Percentiles rank a stretch among this genome's conserved stretches.
Evolutionary conservation across 331 rosid species (phyloP).

Genomic region (Acacia concinna): DNA sequence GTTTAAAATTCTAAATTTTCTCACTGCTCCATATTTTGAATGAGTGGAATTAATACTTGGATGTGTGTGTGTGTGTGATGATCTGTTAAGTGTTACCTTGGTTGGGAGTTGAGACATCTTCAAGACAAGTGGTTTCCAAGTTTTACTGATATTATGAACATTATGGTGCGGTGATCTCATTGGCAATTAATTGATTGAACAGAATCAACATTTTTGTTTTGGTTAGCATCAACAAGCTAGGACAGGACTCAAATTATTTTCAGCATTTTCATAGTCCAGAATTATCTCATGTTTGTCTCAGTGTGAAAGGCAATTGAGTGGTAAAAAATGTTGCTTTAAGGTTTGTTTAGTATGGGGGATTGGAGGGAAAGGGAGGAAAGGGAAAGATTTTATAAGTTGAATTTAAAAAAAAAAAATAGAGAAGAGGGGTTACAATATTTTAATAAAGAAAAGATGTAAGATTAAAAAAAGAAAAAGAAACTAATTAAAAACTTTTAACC

Average conservation of each 20-base stretch:
- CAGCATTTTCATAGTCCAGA: background rate
- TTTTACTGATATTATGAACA: background rate
- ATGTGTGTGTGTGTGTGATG: background rate
- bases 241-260: background rate
- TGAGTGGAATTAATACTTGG: background rate
- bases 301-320: conserved; percentile 13
- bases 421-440: too few species aligned
- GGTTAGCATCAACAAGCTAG: background rate
- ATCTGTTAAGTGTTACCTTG: background rate
- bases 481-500: too few species aligned
- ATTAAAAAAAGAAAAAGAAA: too few species aligned
- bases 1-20: too few species aligned
- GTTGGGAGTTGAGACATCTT: background rate
- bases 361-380: too few species aligned
- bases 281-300: background rate
- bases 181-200: background rate
- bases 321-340: background rate
- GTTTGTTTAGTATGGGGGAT: too few species aligned
- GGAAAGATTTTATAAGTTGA: too few species aligned
- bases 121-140: background rate
- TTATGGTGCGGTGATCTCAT: background rate
- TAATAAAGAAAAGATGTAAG: too few species aligned
- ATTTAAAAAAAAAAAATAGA: too few species aligned
- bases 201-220: background rate
- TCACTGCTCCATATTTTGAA: background rate